A percentile compares a stretch with the other conserved stretches of the same genome.
Evolutionary conservation across 2,329 filamentous ascomycete genomes (phyloP).

Genomic region (Keithomyces neogunnii): DNA sequence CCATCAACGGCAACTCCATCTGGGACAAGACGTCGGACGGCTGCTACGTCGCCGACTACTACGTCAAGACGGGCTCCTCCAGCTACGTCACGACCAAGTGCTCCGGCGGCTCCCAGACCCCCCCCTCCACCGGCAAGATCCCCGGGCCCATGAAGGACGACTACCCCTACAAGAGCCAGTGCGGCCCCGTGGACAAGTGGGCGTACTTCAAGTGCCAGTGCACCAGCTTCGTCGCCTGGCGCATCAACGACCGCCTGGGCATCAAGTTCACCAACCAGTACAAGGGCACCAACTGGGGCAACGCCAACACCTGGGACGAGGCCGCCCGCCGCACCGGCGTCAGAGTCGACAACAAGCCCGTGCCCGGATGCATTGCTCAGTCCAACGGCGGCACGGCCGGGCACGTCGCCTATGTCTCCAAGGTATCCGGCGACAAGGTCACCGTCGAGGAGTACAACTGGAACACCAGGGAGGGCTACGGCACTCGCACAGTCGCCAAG

Average conservation of each 20-base stretch:
- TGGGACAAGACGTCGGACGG: conserved; percentile 10
- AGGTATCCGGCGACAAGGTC: conserved; percentile 10
- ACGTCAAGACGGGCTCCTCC: conserved; percentile 11
- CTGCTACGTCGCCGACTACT: conserved; percentile 11
- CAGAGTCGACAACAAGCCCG: conserved; percentile 9
- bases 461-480: conserved; percentile 7
- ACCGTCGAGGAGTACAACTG: conserved; percentile 14
- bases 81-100: conserved; percentile 6
- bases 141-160: conserved; percentile 11
- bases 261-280: conserved; percentile 14
- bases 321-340: conserved; percentile 8
- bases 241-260: conserved; percentile 12
- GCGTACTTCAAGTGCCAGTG: conserved; percentile 13
- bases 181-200: conserved; percentile 11
- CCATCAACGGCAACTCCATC: conserved; percentile 8
- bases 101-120: conserved; percentile 1
- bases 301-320: conserved; percentile 14
- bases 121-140: conserved; percentile 1
- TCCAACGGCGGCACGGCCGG: conserved; percentile 8
- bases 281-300: conserved; percentile 13
- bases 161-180: conserved; percentile 14
- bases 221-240: conserved; percentile 15
- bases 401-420: conserved; percentile 12
- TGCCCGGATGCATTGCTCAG: conserved; percentile 9
- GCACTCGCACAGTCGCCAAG: conserved; percentile 10